Conservation (phyloP, 139 green algal genomes). For the Chlorella ohadii region DNA sequence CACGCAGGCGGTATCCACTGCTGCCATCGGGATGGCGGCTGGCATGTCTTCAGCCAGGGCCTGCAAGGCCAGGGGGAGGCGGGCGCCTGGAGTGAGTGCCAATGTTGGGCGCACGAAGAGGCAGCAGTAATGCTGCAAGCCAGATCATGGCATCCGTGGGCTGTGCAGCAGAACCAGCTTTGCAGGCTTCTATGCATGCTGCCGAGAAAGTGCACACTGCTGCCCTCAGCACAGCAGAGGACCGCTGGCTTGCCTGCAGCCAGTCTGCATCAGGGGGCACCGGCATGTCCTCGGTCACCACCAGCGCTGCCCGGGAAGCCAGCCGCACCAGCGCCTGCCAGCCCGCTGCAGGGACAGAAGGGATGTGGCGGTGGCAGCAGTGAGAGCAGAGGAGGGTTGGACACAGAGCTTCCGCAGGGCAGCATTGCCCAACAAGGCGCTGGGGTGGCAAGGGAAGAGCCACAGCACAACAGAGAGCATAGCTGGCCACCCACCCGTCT, state of each 20-base stretch:
- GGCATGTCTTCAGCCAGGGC: conserved; percentile 1
- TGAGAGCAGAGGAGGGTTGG: neutral
- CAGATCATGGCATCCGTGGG: too few species aligned
- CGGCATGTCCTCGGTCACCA: conserved; percentile 23
- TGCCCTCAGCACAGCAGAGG: too few species aligned
- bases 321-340: conserved; percentile 20
- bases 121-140: too few species aligned
- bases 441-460: too few species aligned
- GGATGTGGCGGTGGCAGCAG: neutral
- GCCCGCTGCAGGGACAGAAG: neutral
- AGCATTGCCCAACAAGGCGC: too few species aligned
- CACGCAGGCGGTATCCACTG: conserved; percentile 22
- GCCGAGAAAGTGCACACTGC: too few species aligned
- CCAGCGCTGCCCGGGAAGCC: conserved; percentile 5
- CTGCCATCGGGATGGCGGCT: neutral
- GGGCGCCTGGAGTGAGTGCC: too few species aligned
- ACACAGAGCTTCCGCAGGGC: too few species aligned
- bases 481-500: neutral
- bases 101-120: too few species aligned
- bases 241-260: conserved; percentile 15
- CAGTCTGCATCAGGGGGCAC: conserved; percentile 8
- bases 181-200: too few species aligned
- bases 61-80: neutral
- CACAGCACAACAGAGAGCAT: too few species aligned
- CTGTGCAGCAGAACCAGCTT: too few species aligned